Base-by-base conservation (phyloP, 495 filamentous ascomycete species). In the Aspergillus nanangensis region DNA sequence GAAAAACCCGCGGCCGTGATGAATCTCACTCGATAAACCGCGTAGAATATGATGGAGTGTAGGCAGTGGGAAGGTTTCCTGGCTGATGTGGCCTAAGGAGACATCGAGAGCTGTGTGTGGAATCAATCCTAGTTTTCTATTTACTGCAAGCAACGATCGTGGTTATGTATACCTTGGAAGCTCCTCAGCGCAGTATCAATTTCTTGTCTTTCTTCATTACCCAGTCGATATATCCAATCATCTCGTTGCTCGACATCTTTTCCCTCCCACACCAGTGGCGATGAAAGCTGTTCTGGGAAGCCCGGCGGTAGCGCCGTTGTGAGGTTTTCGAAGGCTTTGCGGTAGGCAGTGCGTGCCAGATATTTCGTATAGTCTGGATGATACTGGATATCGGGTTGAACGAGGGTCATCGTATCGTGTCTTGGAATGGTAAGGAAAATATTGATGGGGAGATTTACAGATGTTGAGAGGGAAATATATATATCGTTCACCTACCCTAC, bases 1-100 rank as follows among this genome's bases (percentile, higher is more conserved):
- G 29, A 75, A 72, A 64, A 86, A 86, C 2, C 83, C 82, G 39
- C 69, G 74, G 5, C 80, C 81, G 25, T 55, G 57, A 48, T 84
- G 79, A 25, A 83, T 54, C 29, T 80, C 72, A 0, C 66, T 57
- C 2, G 82, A 80, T 18, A 82, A 53, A 0, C 61, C 53, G 21
- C 76, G 67, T 1, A 86, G 61, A 11, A 56, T 61, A 0, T 52
- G 32, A 36, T 70, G 70, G 1, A 83, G 66, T 2, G 48, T 73
- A 0, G 80, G 77, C 0, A 84, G 60, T 1, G 80, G 79, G 53
- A 86, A 84, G 4, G 74, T 83, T 3, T 67, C 60, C 47, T 67
- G 68, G 24, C 46, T 72, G 48, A 83, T 63, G 45, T 68, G 55
- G 9, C 78, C 76, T 8, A 77, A 50, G 2, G 72, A 53, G 29